These are phyloP conservation scores for Cenchrus americanus DNA, from an alignment of 176 grass and related monocot species.

Conservation along the genomic window DNA sequence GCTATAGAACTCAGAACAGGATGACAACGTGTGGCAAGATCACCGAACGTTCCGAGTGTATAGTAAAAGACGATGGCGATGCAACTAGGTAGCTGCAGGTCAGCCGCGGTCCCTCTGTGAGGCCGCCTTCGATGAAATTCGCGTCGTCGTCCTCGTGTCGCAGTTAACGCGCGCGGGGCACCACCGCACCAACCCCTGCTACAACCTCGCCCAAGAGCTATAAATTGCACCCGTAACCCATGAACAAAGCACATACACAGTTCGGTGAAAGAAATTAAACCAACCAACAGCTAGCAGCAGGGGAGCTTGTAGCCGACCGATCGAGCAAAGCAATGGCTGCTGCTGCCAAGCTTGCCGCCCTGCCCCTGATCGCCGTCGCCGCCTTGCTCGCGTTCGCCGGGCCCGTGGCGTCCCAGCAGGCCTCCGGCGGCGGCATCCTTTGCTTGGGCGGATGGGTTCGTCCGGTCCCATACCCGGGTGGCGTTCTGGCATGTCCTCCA, in stretches of 20 bases:
- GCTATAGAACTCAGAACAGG: no score
- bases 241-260: background rate
- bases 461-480: background rate
- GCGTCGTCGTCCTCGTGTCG: no score
- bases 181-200: no score
- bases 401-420: background rate
- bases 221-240: background rate
- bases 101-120: no score
- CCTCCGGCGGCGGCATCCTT: background rate
- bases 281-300: no score
- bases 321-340: background rate
- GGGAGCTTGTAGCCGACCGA: no score
- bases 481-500: background rate
- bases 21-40: no score
- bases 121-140: background rate
- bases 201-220: background rate
- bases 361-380: background rate
- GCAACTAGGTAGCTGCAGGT: no score
- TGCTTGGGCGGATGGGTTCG: conserved; percentile 5
- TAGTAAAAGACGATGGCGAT: no score
- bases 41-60: no score
- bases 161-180: background rate
- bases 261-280: background rate
- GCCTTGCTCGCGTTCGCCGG: background rate
- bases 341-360: background rate